phyloP scores from a whole-genome alignment of 768 basidiomycete genomes.

The Hericium alpestre region DNA sequence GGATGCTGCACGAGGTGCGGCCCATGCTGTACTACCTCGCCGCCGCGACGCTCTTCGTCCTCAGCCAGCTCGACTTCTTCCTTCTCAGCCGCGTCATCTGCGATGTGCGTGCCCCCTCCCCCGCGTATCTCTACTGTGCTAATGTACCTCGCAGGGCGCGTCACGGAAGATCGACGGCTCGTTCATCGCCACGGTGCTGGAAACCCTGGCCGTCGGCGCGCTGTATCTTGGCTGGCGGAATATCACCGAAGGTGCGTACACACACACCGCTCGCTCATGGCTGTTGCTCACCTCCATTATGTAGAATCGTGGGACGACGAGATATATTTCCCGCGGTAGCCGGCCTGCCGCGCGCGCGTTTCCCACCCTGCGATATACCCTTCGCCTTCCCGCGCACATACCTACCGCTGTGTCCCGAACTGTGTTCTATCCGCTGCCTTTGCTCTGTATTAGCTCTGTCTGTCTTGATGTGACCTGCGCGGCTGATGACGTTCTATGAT shows the following conservation, averaged over 20 bases:
- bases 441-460: too few species aligned
- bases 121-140: not conserved
- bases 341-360: not conserved
- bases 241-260: slow-evolving; percentile 74
- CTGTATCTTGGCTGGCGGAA: slow-evolving; percentile 77
- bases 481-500: too few species aligned
- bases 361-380: too few species aligned
- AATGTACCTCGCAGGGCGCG: slow-evolving; percentile 35
- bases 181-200: slow-evolving; percentile 77
- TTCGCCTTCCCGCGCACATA: too few species aligned
- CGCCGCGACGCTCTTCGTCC: slow-evolving; percentile 65
- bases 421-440: too few species aligned
- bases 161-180: slow-evolving; percentile 70
- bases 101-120: slow-evolving; percentile 24
- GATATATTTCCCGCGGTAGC: not conserved
- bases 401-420: too few species aligned
- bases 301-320: slow-evolving; percentile 2
- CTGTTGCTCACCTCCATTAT: not conserved
- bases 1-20: slow-evolving; percentile 63
- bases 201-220: slow-evolving; percentile 59
- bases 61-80: slow-evolving; percentile 77
- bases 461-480: too few species aligned
- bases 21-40: slow-evolving; percentile 75
- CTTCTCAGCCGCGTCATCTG: slow-evolving; percentile 73
- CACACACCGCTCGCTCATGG: not conserved